phyloP scores from a whole-genome alignment of 2,329 filamentous ascomycete species.

The Fusarium avenaceum region DNA sequence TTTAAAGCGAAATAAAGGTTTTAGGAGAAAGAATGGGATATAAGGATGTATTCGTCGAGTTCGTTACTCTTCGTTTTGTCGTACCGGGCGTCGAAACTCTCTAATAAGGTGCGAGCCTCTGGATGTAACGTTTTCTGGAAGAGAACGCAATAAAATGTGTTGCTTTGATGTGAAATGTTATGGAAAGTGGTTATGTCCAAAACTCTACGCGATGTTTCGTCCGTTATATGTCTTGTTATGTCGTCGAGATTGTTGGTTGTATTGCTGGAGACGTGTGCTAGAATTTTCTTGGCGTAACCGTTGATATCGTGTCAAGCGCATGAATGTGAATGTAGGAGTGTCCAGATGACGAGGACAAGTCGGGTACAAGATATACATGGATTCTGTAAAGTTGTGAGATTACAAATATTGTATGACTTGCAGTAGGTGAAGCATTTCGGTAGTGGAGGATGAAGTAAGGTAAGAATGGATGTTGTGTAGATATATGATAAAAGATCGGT shows the following conservation, averaged over 20 bases:
- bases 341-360: constrained; percentile 36
- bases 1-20: neutral
- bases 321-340: constrained; percentile 28
- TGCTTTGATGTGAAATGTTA: constrained; percentile 6
- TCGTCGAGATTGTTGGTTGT: constrained; percentile 8
- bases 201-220: constrained; percentile 15
- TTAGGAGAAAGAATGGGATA: constrained; percentile 3
- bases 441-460: neutral
- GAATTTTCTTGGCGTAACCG: constrained; percentile 35
- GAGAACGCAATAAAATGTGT: constrained; percentile 9
- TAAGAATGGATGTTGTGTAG: neutral
- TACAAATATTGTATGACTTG: constrained; percentile 24
- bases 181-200: neutral
- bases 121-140: neutral
- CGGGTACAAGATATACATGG: constrained; percentile 41
- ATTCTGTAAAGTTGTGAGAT: constrained; percentile 34
- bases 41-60: neutral
- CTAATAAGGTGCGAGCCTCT: constrained; percentile 45
- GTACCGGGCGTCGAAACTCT: constrained; percentile 41
- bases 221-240: constrained; percentile 12
- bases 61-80: constrained; percentile 12
- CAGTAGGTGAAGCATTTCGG: constrained; percentile 24
- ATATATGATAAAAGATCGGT: neutral
- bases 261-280: constrained; percentile 21
- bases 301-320: constrained; percentile 42